Conservation (phyloP, 139 green algal species). For the Spirogloea muscicola region DNA sequence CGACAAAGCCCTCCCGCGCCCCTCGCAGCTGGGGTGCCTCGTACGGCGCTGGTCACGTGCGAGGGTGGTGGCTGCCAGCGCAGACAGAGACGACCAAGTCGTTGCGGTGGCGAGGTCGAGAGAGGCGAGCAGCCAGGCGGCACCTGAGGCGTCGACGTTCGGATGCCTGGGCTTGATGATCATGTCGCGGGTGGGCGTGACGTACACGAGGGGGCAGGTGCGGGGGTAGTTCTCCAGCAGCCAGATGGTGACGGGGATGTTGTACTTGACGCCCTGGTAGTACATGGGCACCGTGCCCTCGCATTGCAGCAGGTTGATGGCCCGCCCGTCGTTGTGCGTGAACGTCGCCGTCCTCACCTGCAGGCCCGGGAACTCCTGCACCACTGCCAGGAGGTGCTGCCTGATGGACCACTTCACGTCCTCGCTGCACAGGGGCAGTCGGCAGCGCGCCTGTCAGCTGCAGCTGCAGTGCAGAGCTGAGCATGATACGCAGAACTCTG, state of each 20-base stretch:
- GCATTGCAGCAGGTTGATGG: constrained; percentile 63
- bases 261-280: constrained; percentile 82
- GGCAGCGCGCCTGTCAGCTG: too few relatives aligned
- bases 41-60: too few relatives aligned
- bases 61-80: too few relatives aligned
- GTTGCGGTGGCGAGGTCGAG: too few relatives aligned
- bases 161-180: constrained; percentile 77
- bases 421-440: too few relatives aligned
- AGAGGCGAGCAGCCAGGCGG: too few relatives aligned
- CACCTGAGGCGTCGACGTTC: constrained; percentile 70
- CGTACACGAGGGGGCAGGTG: constrained; percentile 67
- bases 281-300: constrained; percentile 84
- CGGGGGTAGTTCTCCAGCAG: constrained; percentile 74
- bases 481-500: too few relatives aligned
- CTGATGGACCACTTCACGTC: constrained; percentile 59
- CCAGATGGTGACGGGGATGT: constrained; percentile 86
- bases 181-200: constrained; percentile 82
- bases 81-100: too few relatives aligned
- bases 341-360: constrained; percentile 33
- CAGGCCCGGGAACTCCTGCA: constrained; percentile 48
- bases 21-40: too few relatives aligned
- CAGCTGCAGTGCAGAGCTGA: too few relatives aligned
- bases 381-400: constrained; percentile 67
- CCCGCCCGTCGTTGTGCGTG: constrained; percentile 53
- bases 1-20: too few relatives aligned